Evolutionary conservation across 306 rosid species (phyloP).

Genomic region (Lupinus albus): DNA sequence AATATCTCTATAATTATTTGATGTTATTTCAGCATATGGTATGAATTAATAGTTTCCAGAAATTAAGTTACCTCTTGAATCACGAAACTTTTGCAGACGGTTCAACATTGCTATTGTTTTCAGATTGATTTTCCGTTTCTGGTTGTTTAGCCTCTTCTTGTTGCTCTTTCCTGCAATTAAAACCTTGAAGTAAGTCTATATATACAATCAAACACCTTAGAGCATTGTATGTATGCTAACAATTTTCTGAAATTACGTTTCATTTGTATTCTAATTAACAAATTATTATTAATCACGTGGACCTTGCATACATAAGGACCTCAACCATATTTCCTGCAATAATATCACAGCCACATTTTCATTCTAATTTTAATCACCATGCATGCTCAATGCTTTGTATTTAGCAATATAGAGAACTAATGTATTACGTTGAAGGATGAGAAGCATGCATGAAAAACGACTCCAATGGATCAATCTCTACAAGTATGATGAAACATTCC

Average conservation of each 20-base stretch:
- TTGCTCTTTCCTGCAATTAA: constrained; percentile 74
- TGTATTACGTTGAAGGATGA: background rate
- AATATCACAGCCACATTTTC: too few relatives aligned
- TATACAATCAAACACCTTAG: too few relatives aligned
- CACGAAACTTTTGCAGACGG: constrained; percentile 65
- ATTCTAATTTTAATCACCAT: background rate
- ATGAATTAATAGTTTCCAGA: constrained; percentile 36
- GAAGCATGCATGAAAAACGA: constrained; percentile 18
- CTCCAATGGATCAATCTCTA: background rate
- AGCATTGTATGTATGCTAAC: background rate
- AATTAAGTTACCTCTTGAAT: constrained; percentile 25
- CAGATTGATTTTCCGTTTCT: constrained; percentile 67
- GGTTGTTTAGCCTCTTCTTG: constrained; percentile 73
- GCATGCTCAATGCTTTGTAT: background rate
- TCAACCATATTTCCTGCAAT: background rate
- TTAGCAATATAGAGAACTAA: constrained; percentile 6
- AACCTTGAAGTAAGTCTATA: constrained; percentile 11
- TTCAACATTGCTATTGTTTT: constrained; percentile 65
- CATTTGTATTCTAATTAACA: background rate
- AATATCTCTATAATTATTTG: constrained; percentile 1
- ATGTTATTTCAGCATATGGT: constrained; percentile 11
- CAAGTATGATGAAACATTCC: constrained; percentile 22
- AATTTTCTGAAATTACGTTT: constrained; percentile 15
- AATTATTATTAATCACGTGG: background rate
- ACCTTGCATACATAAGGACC: background rate